Base-by-base conservation (phyloP, 805 yeast species). In the Debaryomyces tyrocola region DNA sequence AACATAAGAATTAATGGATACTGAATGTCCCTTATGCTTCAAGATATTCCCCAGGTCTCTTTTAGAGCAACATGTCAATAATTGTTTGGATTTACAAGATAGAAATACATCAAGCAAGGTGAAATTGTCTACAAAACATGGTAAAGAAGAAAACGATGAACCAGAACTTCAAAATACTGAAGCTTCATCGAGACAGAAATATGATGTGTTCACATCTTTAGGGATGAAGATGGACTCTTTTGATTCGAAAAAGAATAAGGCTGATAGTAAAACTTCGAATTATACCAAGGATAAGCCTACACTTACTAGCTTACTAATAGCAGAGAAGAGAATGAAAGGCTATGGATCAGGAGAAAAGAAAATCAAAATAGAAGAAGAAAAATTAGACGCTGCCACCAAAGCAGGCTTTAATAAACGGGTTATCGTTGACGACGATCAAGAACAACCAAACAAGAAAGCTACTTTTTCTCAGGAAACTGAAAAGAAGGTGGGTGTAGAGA, bases 51-150 rank as follows among this genome's bases (percentile, higher is more conserved):
- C 62, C 2, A 44, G 44, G 4, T 45, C 45, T 4, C 53, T 63
- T 15, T 56, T 72, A 6, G 76, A 71, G 50, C 53, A 67, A 18
- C 78, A 73, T 45, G 78, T 71, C 11, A 73, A 73, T 44, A 43
- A 56, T 12, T 73, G 78, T 45, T 58, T 73, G 44, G 78, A 73
- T 45, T 55, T 56, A 5, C 61, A 54, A 15, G 70, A 62, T 24
- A 14, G 18, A 24, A 24, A 21, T 31, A 18, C 39, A 14, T 10
- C 17, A 42, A 11, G 27, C 17, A 21, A 35, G 2, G 10, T 29
- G 43, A 37, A 40, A 33, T 28, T 28, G 6, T 15, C 37, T 18
- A 37, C 29, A 24, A 20, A 17, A n/a, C 21, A 21, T 4, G 31
- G 37, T 8, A 34, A 17, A 6, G 10, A n/a, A 34, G 15, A 31